phyloP scores from a whole-genome alignment of 2,329 filamentous ascomycete genomes.

The Annulohypoxylon truncatum region DNA sequence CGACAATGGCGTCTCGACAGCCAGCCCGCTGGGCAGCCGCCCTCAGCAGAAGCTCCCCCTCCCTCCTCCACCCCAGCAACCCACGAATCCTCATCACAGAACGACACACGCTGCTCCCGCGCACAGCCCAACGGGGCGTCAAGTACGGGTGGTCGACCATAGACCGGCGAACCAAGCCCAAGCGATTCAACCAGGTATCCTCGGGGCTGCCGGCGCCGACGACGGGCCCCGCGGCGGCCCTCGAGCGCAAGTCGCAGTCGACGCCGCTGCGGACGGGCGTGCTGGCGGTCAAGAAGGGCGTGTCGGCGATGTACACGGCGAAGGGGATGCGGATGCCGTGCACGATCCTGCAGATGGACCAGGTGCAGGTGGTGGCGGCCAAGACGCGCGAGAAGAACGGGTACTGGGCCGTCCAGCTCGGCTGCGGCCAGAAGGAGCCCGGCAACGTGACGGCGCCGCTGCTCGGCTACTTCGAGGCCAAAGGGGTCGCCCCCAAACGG shows the following conservation, averaged over 20 bases:
- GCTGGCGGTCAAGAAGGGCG: conserved; percentile 91
- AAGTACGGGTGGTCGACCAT: conserved; percentile 72
- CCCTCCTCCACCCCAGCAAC: conserved; percentile 36
- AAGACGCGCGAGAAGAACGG: conserved; percentile 86
- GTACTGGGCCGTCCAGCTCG: conserved; percentile 94
- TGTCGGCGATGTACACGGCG: conserved; percentile 89
- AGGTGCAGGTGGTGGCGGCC: conserved; percentile 87
- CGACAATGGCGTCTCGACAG: conserved; percentile 60
- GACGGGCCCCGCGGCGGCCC: conserved; percentile 69
- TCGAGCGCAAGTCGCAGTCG: conserved; percentile 67
- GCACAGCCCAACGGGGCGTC: conserved; percentile 61
- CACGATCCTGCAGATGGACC: conserved; percentile 93
- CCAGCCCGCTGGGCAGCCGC: conserved; percentile 58
- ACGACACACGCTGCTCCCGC: conserved; percentile 57
- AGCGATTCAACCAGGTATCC: conserved; percentile 70
- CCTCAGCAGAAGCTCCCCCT: conserved; percentile 47
- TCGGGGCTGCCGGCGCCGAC: conserved; percentile 67
- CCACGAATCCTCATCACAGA: conserved; percentile 49
- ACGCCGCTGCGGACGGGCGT: conserved; percentile 80
- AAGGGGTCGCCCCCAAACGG: conserved; percentile 85
- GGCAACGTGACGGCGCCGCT: conserved; percentile 83
- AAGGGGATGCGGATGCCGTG: conserved; percentile 82
- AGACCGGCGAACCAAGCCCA: conserved; percentile 62
- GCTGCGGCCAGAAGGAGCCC: conserved; percentile 77
- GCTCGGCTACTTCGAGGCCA: conserved; percentile 87